A percentile compares a stretch with the other conserved stretches of the same genome.
These are phyloP conservation scores for Entomortierella beljakovae DNA, from an alignment of 192 early-diverging fungal species.

Conservation along the genomic window DNA sequence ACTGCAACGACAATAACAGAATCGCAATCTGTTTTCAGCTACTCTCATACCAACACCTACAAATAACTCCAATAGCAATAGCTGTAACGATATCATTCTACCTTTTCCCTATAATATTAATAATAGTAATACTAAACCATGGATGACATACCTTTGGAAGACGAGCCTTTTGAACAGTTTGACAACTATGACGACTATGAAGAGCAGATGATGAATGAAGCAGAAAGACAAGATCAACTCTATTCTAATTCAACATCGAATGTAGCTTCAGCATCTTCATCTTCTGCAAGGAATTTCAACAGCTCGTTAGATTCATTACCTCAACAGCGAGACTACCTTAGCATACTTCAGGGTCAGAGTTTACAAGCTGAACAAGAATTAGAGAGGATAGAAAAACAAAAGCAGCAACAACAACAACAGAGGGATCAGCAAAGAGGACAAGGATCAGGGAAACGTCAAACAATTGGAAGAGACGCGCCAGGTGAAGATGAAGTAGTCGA, in stretches of 20 bases:
- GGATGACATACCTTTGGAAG: constrained; percentile 35
- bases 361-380: constrained; percentile 6
- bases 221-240: constrained; percentile 22
- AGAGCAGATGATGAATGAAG: constrained; percentile 44
- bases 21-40: too few species aligned
- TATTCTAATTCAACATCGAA: neutral
- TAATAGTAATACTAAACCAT: too few species aligned
- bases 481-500: constrained; percentile 14
- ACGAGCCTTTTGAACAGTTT: constrained; percentile 42
- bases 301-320: constrained; percentile 11
- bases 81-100: too few species aligned
- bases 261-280: neutral
- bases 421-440: neutral
- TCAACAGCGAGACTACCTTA: constrained; percentile 27
- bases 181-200: constrained; percentile 43
- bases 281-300: neutral
- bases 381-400: neutral
- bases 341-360: constrained; percentile 10
- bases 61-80: too few species aligned
- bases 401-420: neutral
- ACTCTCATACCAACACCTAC: too few species aligned
- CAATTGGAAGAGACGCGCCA: constrained; percentile 9
- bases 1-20: too few species aligned
- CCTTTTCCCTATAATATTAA: too few species aligned
- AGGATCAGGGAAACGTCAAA: constrained; percentile 1